A percentile compares a stretch with the other conserved stretches of the same genome.
These are phyloP conservation scores for Litchi chinensis DNA, from an alignment of 345 rosid genomes.

Conservation along the genomic window DNA sequence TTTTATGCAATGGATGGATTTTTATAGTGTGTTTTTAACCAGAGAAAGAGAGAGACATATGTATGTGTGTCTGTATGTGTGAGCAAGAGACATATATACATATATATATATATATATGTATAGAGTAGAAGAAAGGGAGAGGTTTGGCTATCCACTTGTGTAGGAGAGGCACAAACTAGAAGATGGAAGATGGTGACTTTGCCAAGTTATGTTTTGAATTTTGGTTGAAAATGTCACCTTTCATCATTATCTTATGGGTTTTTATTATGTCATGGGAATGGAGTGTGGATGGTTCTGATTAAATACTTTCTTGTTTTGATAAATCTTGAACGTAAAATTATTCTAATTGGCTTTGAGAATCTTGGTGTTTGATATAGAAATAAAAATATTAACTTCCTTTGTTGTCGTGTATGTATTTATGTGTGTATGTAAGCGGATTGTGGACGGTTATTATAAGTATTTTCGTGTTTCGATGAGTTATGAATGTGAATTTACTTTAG, in stretches of 20 bases:
- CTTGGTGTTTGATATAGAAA: too few relatives aligned
- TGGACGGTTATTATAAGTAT: background rate
- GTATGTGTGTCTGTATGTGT: background rate
- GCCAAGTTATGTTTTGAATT: slow-evolving; percentile 10
- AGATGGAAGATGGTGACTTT: slow-evolving; percentile 37
- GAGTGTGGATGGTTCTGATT: background rate
- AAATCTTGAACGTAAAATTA: background rate
- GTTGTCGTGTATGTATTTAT: too few relatives aligned
- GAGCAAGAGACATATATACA: slow-evolving; percentile 10
- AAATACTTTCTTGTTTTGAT: too few relatives aligned
- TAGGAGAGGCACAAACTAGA: slow-evolving; percentile 29
- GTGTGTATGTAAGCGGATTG: too few relatives aligned
- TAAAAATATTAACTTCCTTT: too few relatives aligned
- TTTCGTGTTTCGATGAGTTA: background rate
- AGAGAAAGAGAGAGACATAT: slow-evolving; percentile 13
- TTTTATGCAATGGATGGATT: slow-evolving; percentile 28
- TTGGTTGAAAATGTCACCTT: background rate
- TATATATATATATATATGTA: background rate
- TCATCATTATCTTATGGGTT: too few relatives aligned
- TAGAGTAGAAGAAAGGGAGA: background rate
- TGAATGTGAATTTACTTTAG: too few relatives aligned
- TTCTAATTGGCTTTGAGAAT: too few relatives aligned
- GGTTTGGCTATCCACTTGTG: slow-evolving; percentile 36
- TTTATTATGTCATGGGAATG: too few relatives aligned
- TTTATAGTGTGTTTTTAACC: slow-evolving; percentile 30